Conservation (phyloP, 345 rosid species). For the thale cress (Arabidopsis thaliana) region DNA sequence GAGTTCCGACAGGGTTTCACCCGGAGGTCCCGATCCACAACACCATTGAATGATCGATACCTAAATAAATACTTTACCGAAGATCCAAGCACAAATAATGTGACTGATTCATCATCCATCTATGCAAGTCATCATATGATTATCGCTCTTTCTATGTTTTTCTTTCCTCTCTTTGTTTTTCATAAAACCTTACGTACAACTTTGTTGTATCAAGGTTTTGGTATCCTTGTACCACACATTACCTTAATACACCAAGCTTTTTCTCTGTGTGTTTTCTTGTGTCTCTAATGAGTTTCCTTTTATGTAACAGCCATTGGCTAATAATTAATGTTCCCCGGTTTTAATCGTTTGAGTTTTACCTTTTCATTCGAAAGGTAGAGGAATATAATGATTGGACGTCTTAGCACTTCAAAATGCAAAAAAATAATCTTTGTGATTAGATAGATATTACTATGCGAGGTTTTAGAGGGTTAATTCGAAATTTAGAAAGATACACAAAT, state of each 20-base stretch:
- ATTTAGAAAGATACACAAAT: background rate
- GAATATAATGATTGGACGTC: background rate
- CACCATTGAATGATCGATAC: conserved; percentile 32
- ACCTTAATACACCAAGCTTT: conserved; percentile 23
- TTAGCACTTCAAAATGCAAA: conserved; percentile 1
- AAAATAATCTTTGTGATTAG: background rate
- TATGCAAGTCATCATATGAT: conserved; percentile 34
- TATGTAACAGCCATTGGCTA: conserved; percentile 32
- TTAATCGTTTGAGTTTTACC: conserved; percentile 24
- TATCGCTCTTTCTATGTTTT: conserved; percentile 23
- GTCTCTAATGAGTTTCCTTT: conserved; percentile 41
- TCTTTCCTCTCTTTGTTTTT: background rate
- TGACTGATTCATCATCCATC: conserved; percentile 37
- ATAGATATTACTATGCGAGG: background rate
- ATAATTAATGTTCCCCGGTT: conserved; percentile 11
- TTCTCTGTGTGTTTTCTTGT: conserved; percentile 22
- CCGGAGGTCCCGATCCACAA: conserved; percentile 47
- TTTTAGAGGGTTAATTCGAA: background rate
- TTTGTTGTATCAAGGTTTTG: conserved; percentile 34
- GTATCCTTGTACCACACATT: conserved; percentile 25
- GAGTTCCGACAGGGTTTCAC: conserved; percentile 45
- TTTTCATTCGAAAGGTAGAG: background rate
- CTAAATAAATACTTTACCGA: conserved; percentile 7
- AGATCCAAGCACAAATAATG: conserved; percentile 35
- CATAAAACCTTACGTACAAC: background rate